A percentile compares a stretch with the other conserved stretches of the same genome.
Conservation (phyloP, 495 filamentous ascomycete species). For the Talaromyces stipitatus region DNA sequence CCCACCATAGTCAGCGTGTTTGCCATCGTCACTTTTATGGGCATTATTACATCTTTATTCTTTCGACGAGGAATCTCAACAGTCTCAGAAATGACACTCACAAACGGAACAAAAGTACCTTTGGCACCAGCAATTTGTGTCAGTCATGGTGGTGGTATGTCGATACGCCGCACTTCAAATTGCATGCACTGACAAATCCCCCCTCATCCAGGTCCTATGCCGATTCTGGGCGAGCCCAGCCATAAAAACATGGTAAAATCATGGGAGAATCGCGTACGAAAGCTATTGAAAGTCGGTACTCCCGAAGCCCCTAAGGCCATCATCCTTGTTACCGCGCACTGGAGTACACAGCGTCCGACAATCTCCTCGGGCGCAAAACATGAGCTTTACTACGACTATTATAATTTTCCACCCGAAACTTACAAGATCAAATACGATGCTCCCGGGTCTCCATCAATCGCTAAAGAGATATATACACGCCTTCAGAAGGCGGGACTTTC, state of each 20-base stretch:
- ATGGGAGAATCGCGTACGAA: constrained; percentile 5
- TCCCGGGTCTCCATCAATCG: not conserved
- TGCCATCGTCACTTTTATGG: not conserved
- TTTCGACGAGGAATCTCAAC: not conserved
- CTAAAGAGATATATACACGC: not conserved
- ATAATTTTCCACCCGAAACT: not conserved
- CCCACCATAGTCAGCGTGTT: not conserved
- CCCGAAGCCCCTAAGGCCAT: constrained; percentile 2
- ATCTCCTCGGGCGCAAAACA: constrained; percentile 5
- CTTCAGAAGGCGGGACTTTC: constrained; percentile 5
- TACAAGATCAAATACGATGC: constrained; percentile 6
- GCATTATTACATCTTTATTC: not conserved
- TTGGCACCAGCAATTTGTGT: constrained; percentile 2
- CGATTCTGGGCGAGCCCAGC: constrained; percentile 1
- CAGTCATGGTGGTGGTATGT: constrained; percentile 5
- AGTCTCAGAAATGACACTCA: not conserved
- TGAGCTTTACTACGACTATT: constrained; percentile 6
- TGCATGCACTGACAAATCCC: not conserved
- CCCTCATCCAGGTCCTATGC: constrained; percentile 2
- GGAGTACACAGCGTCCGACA: not conserved
- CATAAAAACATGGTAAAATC: constrained; percentile 3
- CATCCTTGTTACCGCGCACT: constrained; percentile 4
- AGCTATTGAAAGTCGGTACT: not conserved
- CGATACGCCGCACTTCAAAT: not conserved
- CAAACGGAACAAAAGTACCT: not conserved